A percentile compares a stretch with the other conserved stretches of the same genome.
Evolutionary conservation across 306 rosid species (phyloP).

Genomic region (Castanea crenata): DNA sequence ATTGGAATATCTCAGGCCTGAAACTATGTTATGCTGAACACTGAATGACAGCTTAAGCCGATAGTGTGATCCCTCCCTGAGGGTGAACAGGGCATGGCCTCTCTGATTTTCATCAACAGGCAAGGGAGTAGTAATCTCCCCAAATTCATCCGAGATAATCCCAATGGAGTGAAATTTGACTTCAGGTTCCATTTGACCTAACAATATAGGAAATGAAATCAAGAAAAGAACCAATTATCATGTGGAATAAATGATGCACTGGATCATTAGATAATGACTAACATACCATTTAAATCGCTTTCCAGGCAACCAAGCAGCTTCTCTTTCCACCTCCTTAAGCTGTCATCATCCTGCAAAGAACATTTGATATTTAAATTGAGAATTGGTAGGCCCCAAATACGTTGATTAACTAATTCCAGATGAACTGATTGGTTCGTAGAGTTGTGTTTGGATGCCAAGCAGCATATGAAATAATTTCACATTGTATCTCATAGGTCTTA

Average conservation of each 20-base stretch:
- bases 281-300: conserved; percentile 74
- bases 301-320: conserved; percentile 91
- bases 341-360: conserved; percentile 78
- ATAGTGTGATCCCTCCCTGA: conserved; percentile 69
- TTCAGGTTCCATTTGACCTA: conserved; percentile 82
- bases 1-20: conserved; percentile 83
- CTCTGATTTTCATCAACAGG: conserved; percentile 50
- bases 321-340: conserved; percentile 99
- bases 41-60: conserved; percentile 73
- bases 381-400: background rate
- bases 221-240: conserved; percentile 21
- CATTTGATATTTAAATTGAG: conserved; percentile 17
- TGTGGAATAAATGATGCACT: background rate
- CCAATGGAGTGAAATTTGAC: conserved; percentile 83
- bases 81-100: conserved; percentile 57
- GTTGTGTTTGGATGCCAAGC: conserved; percentile 4
- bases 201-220: conserved; percentile 3
- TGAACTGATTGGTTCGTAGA: background rate
- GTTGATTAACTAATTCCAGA: background rate
- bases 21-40: conserved; percentile 89
- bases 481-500: background rate
- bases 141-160: conserved; percentile 68
- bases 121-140: conserved; percentile 67
- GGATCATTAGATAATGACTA: conserved; percentile 10
- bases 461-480: background rate